These are phyloP conservation scores for Lumnitzera littorea DNA, from an alignment of 345 rosid genomes.

Conservation along the genomic window DNA sequence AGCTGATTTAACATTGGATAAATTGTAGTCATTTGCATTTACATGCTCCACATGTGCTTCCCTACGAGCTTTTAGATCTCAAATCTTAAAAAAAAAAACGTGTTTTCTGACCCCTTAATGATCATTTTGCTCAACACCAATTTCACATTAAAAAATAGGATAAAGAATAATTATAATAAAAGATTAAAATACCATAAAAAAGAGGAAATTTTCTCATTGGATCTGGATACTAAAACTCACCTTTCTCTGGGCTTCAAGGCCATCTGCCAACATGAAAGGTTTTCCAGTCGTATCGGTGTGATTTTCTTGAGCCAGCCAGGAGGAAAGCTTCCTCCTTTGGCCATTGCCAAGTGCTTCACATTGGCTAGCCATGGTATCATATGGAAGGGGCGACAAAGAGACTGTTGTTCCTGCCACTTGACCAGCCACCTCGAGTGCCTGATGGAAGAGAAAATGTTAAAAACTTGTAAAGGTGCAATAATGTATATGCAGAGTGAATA, in stretches of 20 bases:
- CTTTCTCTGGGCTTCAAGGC: conserved; percentile 32
- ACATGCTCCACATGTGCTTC: too few relatives aligned
- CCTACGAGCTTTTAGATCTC: too few relatives aligned
- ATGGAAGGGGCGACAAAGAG: conserved; percentile 86
- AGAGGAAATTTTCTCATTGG: too few relatives aligned
- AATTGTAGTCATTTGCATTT: too few relatives aligned
- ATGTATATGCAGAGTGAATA: neutral
- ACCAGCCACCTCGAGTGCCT: conserved; percentile 96
- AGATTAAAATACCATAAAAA: too few relatives aligned
- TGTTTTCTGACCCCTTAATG: too few relatives aligned
- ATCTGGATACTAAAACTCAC: conserved; percentile 15
- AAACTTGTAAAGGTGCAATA: neutral
- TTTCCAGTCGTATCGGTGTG: conserved; percentile 19
- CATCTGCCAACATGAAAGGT: conserved; percentile 20
- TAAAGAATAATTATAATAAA: too few relatives aligned
- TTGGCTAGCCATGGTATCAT: conserved; percentile 61
- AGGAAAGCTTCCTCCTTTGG: conserved; percentile 76
- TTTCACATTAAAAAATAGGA: too few relatives aligned
- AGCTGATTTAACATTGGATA: too few relatives aligned
- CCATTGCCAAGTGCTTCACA: conserved; percentile 86
- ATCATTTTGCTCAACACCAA: too few relatives aligned
- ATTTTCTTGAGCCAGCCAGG: conserved; percentile 74
- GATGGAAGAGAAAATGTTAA: conserved; percentile 9
- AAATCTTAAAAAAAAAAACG: too few relatives aligned
- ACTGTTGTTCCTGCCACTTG: conserved; percentile 81